These are phyloP conservation scores for Entelexis sorbosivorans DNA, from an alignment of 1,139 yeast genomes.

Conservation along the genomic window DNA sequence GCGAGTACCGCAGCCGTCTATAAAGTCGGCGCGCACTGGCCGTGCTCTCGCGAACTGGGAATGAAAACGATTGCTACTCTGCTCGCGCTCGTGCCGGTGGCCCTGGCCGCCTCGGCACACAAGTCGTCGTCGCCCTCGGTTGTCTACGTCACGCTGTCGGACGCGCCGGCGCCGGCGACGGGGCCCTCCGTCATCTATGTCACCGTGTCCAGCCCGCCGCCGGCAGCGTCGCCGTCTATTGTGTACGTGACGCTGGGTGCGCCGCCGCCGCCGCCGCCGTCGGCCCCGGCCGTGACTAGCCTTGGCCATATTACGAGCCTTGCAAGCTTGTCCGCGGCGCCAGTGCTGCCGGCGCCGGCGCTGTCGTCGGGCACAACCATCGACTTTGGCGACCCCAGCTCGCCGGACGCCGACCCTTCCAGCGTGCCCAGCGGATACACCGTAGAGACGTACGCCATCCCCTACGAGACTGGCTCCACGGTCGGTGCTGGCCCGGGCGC, in stretches of 20 bases:
- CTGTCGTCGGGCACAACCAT: background rate
- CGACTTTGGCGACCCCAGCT: background rate
- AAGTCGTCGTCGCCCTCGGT: background rate
- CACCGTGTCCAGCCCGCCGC: background rate
- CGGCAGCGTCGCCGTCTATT: background rate
- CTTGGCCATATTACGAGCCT: no score
- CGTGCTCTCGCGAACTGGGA: no score
- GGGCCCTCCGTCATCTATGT: background rate
- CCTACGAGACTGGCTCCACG: background rate
- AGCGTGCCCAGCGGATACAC: background rate
- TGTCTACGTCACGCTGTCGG: background rate
- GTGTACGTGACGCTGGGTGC: no score
- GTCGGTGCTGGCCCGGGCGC: background rate
- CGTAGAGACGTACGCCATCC: background rate
- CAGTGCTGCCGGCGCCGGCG: background rate
- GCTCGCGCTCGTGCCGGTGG: background rate
- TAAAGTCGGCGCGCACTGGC: background rate
- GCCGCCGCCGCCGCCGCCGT: no score
- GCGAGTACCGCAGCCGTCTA: background rate
- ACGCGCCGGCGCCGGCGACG: background rate
- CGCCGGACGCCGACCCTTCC: background rate
- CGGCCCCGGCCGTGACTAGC: no score
- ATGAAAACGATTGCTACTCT: background rate
- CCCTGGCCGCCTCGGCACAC: background rate
- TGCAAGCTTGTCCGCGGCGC: no score